phyloP scores from a whole-genome alignment of 331 rosid species.

The Malus hybrid region DNA sequence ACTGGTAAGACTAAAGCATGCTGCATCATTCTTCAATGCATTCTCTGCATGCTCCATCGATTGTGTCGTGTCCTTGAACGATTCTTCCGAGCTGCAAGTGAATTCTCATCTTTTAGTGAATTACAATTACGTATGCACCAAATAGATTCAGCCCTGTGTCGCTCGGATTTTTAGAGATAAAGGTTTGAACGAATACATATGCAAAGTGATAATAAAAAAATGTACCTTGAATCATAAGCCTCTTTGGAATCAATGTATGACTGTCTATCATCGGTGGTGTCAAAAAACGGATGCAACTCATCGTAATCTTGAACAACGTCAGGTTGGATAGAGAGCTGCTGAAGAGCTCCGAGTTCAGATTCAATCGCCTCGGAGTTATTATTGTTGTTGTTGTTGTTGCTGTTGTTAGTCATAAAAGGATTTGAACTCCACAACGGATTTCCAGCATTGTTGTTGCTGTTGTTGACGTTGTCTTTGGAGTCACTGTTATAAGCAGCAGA shows the following conservation, averaged over 20 bases:
- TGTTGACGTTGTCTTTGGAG: slow-evolving; percentile 19
- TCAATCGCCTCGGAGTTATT: slow-evolving; percentile 23
- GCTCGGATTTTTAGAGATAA: not conserved
- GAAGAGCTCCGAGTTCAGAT: slow-evolving; percentile 28
- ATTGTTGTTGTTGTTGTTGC: slow-evolving; percentile 1
- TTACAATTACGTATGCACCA: not conserved
- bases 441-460: not conserved
- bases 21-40: slow-evolving; percentile 68
- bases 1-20: slow-evolving; percentile 69
- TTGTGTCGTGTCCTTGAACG: slow-evolving; percentile 48
- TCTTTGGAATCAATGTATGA: slow-evolving; percentile 64
- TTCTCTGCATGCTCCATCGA: slow-evolving; percentile 46
- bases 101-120: slow-evolving; percentile 4
- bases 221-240: slow-evolving; percentile 66
- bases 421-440: slow-evolving; percentile 40
- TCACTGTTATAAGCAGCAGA: slow-evolving; percentile 29
- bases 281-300: slow-evolving; percentile 61
- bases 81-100: slow-evolving; percentile 59
- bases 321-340: slow-evolving; percentile 34
- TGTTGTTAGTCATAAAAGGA: slow-evolving; percentile 17
- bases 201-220: not conserved
- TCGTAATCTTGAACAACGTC: slow-evolving; percentile 48
- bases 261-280: slow-evolving; percentile 63
- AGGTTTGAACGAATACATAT: not conserved
- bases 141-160: not conserved